phyloP scores from a whole-genome alignment of 495 filamentous ascomycete genomes.

The Penicillium alfredii region DNA sequence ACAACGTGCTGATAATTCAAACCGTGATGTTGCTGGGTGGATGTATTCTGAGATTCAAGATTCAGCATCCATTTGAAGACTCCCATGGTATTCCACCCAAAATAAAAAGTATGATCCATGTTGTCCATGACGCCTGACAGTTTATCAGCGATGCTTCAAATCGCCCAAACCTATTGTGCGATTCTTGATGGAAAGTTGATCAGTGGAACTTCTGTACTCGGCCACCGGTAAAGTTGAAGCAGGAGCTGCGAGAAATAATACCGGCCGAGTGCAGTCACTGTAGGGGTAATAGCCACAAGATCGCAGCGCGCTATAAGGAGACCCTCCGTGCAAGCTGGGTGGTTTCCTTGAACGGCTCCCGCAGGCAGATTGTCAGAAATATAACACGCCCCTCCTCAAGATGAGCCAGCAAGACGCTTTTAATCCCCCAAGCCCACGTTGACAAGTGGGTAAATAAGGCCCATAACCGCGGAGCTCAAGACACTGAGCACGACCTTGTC shows the following conservation, averaged over 20 bases:
- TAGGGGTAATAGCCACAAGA: too few species aligned
- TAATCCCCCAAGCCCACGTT: background rate
- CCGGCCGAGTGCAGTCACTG: too few species aligned
- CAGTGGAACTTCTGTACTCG: background rate
- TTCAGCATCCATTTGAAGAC: background rate
- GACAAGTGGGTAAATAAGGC: background rate
- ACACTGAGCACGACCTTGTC: conserved; percentile 1
- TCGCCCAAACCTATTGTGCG: background rate
- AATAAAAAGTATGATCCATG: too few species aligned
- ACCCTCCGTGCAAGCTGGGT: too few species aligned
- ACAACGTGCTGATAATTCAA: background rate
- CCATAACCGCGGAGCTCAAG: background rate
- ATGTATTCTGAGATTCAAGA: background rate
- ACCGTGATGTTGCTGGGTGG: background rate
- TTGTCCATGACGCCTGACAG: too few species aligned
- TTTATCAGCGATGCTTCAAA: conserved; percentile 1
- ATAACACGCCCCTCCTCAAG: background rate
- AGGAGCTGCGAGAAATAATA: background rate
- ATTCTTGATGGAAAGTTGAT: background rate
- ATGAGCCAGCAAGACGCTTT: background rate
- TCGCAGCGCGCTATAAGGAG: too few species aligned
- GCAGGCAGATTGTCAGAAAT: too few species aligned
- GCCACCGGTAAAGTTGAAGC: background rate
- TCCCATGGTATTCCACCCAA: background rate
- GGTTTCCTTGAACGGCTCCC: too few species aligned